These are phyloP conservation scores for Backusella macrospora DNA, from an alignment of 192 early-diverging fungal species.

Conservation along the genomic window DNA sequence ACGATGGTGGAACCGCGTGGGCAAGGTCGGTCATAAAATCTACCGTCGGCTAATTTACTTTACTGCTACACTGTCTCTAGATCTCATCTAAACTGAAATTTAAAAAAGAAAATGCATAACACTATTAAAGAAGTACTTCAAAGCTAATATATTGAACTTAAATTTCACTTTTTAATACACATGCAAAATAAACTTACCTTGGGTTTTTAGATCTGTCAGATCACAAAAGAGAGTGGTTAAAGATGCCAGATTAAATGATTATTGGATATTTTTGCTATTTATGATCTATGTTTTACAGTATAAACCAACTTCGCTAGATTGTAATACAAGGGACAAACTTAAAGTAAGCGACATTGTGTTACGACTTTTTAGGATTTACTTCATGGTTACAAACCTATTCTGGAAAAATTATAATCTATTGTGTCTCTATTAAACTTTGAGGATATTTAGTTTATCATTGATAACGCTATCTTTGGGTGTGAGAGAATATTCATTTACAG, in stretches of 20 bases:
- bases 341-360: not conserved
- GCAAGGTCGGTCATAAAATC: not conserved
- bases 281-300: slow-evolving; percentile 1
- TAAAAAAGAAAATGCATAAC: not conserved
- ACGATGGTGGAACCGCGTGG: slow-evolving; percentile 5
- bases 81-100: not conserved
- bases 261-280: slow-evolving; percentile 13
- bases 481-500: not conserved
- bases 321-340: not conserved
- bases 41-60: slow-evolving; percentile 1
- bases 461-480: not conserved
- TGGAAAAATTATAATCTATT: slow-evolving; percentile 8
- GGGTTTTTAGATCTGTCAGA: not conserved
- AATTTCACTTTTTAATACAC: not conserved
- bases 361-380: not conserved
- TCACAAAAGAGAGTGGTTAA: not conserved
- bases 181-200: not conserved
- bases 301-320: not conserved
- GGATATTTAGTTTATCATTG: slow-evolving; percentile 10
- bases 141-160: not conserved
- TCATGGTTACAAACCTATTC: slow-evolving; percentile 14
- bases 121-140: not conserved
- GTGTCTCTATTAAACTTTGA: not conserved
- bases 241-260: not conserved
- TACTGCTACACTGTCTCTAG: not conserved